Conservation (phyloP, 2,329 filamentous ascomycete genomes). For the Ceratocystiopsis minuta region DNA sequence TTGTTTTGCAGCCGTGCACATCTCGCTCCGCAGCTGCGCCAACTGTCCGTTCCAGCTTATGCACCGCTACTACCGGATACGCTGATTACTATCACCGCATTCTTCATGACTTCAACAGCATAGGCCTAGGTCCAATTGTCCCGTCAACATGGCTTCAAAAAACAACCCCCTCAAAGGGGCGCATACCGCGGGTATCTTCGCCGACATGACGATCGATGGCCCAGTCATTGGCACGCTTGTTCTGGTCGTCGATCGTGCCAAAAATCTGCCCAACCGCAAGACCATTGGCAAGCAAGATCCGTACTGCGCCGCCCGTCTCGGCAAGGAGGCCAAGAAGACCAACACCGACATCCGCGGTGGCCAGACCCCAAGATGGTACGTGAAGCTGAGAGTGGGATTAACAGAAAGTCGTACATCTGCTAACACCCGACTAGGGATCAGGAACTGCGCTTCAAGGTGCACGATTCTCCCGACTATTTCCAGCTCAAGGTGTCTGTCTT, state of each 20-base stretch:
- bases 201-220: constrained; percentile 84
- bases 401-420: not conserved
- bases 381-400: constrained; percentile 1
- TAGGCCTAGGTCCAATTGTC: too few species aligned
- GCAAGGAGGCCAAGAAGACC: constrained; percentile 96
- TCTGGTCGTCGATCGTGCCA: constrained; percentile 79
- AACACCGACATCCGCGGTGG: constrained; percentile 84
- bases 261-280: constrained; percentile 91
- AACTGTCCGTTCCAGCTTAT: too few species aligned
- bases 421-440: constrained; percentile 53
- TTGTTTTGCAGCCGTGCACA: too few species aligned
- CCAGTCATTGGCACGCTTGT: constrained; percentile 88
- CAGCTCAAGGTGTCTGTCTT: constrained; percentile 91
- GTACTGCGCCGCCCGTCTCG: constrained; percentile 82
- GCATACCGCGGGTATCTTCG: constrained; percentile 85
- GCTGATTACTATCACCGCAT: too few species aligned
- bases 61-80: too few species aligned
- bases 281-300: constrained; percentile 98
- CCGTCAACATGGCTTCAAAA: constrained; percentile 28
- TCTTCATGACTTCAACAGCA: too few species aligned
- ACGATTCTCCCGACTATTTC: constrained; percentile 92
- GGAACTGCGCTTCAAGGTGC: constrained; percentile 86
- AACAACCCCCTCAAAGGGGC: constrained; percentile 42
- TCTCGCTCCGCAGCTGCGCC: too few species aligned
- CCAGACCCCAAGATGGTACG: constrained; percentile 88